phyloP scores from a whole-genome alignment of 345 rosid species.

The Angophora floribunda region DNA sequence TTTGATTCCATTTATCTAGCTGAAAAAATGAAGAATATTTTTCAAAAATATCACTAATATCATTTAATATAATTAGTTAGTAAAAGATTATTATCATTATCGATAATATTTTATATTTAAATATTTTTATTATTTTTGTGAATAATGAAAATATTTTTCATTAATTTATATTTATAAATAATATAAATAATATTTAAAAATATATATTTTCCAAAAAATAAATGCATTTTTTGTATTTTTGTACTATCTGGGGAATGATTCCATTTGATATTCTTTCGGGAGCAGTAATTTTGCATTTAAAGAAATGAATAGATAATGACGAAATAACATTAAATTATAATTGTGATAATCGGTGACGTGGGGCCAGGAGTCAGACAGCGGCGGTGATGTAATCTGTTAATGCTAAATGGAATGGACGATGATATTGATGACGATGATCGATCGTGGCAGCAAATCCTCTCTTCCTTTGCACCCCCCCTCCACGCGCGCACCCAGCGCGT shows the following conservation, averaged over 20 bases:
- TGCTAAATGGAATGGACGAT: neutral
- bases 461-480: neutral
- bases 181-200: no score
- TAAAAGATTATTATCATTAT: neutral
- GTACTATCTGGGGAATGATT: neutral
- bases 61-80: no score
- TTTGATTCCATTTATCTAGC: fast-evolving
- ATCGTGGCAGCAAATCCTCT: neutral
- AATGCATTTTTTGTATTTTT: no score
- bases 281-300: neutral
- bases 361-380: neutral
- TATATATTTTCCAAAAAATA: neutral
- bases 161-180: neutral
- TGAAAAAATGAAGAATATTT: neutral
- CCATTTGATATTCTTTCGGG: neutral
- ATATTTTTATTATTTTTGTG: no score
- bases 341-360: neutral
- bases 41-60: neutral
- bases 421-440: neutral
- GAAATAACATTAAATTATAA: no score
- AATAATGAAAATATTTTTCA: neutral
- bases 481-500: neutral
- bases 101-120: fast-evolving
- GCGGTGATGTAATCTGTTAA: neutral
- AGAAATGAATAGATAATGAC: no score